Evolutionary conservation across 2,329 filamentous ascomycete species (phyloP), one percentile per base, ranked within the genome.

Genomic region (Penicillium occitanis): DNA sequence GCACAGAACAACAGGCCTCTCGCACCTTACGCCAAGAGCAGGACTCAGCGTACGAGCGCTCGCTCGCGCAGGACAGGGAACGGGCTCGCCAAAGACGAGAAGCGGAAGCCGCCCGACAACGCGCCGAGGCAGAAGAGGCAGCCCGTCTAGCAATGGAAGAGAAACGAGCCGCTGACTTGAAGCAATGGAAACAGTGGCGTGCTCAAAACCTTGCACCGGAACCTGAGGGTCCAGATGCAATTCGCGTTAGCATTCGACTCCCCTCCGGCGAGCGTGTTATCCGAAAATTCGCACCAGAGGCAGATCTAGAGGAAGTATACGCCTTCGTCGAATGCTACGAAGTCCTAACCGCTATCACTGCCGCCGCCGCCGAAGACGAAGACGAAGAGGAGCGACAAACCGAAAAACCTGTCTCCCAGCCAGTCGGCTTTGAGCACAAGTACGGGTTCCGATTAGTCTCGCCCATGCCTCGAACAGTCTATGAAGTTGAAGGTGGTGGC

Each of bases 321-420:
- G 95, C 94, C 0, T 97, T 96, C 79, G 93, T 98, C 2, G 95
- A 99, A 75, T 98, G 94, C 79, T 90, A 93, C 75, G 88, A 92
- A 62, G 71, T 90, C 5, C 71, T 93, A 2, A 78, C 85, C 42
- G 78, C 79, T 35, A 42, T 69, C 61, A 5, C 25, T 6, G 35
- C 14, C 10, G 25, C 25, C 11, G 17, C 35, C n/a, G 67, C 67
- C 17, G 58, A 17, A 75, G 80, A 30, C 13, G 58, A 71, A 65
- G 67, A 67, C 72, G 67, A 3, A 76, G 78, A 17, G 75, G 80
- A n/a, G 22, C 55, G 28, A 19, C 22, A 30, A 30, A 28, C 22
- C 7, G 57, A 60, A 19, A 46, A n/a, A 28, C 8, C 19, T 5
- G 76, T 77, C 0, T 73, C 79, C 3, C 78, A 87, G 71, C 92